phyloP scores from a whole-genome alignment of 352 stramenopile species.

The Phytophthora nicotianae region DNA sequence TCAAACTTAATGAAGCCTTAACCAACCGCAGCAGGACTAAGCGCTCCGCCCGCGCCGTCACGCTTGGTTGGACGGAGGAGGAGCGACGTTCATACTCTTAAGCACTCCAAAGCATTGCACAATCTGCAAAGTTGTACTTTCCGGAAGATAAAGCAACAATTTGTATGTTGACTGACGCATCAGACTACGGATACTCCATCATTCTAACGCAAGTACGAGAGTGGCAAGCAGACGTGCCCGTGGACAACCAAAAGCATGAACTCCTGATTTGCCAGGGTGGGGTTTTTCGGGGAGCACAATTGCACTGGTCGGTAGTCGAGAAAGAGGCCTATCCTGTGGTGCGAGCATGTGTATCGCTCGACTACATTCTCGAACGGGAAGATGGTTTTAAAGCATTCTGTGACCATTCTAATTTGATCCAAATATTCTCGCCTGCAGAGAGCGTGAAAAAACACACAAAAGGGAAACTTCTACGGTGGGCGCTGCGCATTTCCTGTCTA shows the following conservation, averaged over 20 bases:
- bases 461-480: slow-evolving; percentile 1
- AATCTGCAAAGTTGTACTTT: slow-evolving; percentile 4
- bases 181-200: slow-evolving; percentile 5
- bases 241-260: slow-evolving; percentile 16
- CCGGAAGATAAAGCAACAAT: slow-evolving; percentile 2
- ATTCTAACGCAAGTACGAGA: slow-evolving; percentile 20
- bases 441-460: not conserved
- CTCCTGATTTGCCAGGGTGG: slow-evolving; percentile 16
- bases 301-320: slow-evolving; percentile 26
- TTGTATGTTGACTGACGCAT: slow-evolving; percentile 16
- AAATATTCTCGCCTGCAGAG: not conserved
- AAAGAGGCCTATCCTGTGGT: slow-evolving; percentile 1
- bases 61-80: not conserved
- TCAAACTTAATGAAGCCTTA: slow-evolving; percentile 12
- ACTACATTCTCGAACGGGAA: not conserved
- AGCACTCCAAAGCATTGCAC: slow-evolving; percentile 3
- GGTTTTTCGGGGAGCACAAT: slow-evolving; percentile 11
- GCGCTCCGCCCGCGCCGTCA: not conserved
- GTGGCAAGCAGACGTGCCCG: not conserved
- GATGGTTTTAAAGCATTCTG: not conserved
- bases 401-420: slow-evolving; percentile 2
- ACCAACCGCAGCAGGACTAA: slow-evolving; percentile 12
- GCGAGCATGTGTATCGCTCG: slow-evolving; percentile 3
- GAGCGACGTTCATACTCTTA: not conserved
- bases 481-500: not conserved